Evolutionary conservation across 257 asterid species (phyloP), one percentile per base, ranked within the genome.

Genomic region (Solanum arcanum): DNA sequence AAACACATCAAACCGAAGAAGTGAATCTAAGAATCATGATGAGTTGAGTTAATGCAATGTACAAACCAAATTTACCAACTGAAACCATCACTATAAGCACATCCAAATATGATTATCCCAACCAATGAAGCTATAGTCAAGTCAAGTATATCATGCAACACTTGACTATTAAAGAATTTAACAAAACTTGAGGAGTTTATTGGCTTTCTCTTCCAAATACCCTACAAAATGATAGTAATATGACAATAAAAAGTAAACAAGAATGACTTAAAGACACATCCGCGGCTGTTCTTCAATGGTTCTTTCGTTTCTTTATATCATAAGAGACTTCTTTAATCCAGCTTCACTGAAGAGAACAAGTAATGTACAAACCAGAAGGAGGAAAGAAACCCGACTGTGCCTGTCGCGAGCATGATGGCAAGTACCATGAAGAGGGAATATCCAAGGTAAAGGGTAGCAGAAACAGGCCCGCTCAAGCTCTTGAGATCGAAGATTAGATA

Each of bases 291-390:
- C 87, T 74, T 73, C 89, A 74, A 88, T 37, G 60, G 68, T 62
- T 52, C 62, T 52, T 52, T 52, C 16, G 62, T 16, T 89, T 76
- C 83, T 56, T 66, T 31, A 56, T 66, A 33, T 69, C 72, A 66
- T 23, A 52, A 46, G 13, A 11, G 47, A 77, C 73, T 59, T 84
- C 80, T 83, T 92, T 92, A 95, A 87, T 95, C 98, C 64, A 96
- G 91, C 92, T 96, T 96, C 91, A 96, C 99, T 1, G 98, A 94
- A 12, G 98, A 94, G 90, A 96, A 96, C 92, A 96, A 92, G 93
- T 91, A 96, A 86, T 96, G 97, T 91, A 96, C 98, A 82, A 96
- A 96, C 96, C 98, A 96, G 91, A 96, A 94, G 9, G 98, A 96
- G 12, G 96, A 91, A 84, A 96, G 94, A 93, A 96, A 94, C 68